These are phyloP conservation scores for Taphrina populina DNA, from an alignment of 1,139 yeast genomes.

Conservation along the genomic window DNA sequence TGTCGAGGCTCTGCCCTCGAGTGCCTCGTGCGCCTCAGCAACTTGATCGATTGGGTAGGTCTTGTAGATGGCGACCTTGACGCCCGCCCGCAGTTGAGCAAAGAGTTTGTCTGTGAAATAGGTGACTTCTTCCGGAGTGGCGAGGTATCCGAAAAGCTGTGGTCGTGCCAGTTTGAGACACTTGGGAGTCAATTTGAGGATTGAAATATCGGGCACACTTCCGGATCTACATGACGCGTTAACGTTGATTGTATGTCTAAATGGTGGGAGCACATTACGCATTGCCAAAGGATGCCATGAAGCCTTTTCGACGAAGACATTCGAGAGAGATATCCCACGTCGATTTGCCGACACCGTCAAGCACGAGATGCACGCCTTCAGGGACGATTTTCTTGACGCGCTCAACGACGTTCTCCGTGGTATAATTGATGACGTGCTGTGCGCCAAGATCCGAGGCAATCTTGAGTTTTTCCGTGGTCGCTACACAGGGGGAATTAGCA, in stretches of 20 bases:
- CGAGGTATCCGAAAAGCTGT: constrained; percentile 54
- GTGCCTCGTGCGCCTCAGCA: constrained; percentile 59
- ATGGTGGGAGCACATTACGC: constrained; percentile 48
- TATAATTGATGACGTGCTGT: constrained; percentile 63
- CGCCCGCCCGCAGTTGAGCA: constrained; percentile 52
- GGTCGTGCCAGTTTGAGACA: constrained; percentile 58
- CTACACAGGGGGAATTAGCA: constrained; percentile 49
- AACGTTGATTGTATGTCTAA: too few species aligned
- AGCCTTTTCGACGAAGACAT: constrained; percentile 68
- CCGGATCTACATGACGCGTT: constrained; percentile 8
- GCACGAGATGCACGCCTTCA: constrained; percentile 74
- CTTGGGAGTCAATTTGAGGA: constrained; percentile 53
- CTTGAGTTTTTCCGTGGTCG: constrained; percentile 57
- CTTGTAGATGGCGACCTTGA: constrained; percentile 56
- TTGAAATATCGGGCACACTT: constrained; percentile 21
- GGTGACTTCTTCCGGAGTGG: constrained; percentile 59
- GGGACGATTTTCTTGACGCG: constrained; percentile 65
- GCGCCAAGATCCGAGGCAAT: constrained; percentile 71
- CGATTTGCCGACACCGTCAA: constrained; percentile 80
- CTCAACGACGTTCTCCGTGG: constrained; percentile 56
- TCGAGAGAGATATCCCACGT: constrained; percentile 66
- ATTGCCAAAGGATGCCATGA: constrained; percentile 75
- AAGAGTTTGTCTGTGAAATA: constrained; percentile 54
- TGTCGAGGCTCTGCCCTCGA: constrained; percentile 72
- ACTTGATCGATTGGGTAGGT: constrained; percentile 66